Evolutionary conservation across 2,329 filamentous ascomycete species (phyloP).

Genomic region (Cordyceps farinosa): DNA sequence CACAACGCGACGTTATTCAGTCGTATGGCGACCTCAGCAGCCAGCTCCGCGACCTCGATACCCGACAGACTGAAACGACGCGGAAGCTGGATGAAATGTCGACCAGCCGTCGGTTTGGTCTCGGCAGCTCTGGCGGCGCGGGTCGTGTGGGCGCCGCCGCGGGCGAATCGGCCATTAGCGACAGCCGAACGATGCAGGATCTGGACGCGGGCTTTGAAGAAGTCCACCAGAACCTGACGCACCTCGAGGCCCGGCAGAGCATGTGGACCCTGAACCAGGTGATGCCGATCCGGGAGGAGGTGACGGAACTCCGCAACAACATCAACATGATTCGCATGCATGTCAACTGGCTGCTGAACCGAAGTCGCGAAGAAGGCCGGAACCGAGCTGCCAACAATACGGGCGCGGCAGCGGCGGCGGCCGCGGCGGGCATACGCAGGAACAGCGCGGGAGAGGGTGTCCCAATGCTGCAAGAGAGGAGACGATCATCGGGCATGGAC

Average conservation of each 20-base stretch:
- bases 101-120: conserved; percentile 30
- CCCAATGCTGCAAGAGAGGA: conserved; percentile 32
- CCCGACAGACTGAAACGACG: conserved; percentile 33
- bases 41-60: conserved; percentile 35
- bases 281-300: conserved; percentile 58
- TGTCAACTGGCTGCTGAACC: conserved; percentile 55
- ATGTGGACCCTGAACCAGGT: conserved; percentile 61
- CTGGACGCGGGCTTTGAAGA: conserved; percentile 49
- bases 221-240: conserved; percentile 53
- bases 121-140: too few relatives aligned
- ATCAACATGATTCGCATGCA: conserved; percentile 58
- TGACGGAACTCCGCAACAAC: conserved; percentile 57
- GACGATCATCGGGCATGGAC: conserved; percentile 37
- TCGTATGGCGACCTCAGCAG: conserved; percentile 35
- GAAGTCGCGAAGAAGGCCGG: conserved; percentile 46
- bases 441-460: conserved; percentile 29
- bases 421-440: conserved; percentile 27
- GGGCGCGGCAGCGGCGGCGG: conserved; percentile 24
- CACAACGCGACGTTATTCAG: conserved; percentile 46
- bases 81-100: conserved; percentile 37
- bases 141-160: not conserved
- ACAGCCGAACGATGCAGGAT: conserved; percentile 43
- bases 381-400: conserved; percentile 36
- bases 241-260: conserved; percentile 57
- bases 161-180: conserved; percentile 45